Evolutionary conservation across 139 green algal species (phyloP).

Genomic region (Micractinium sp.): DNA sequence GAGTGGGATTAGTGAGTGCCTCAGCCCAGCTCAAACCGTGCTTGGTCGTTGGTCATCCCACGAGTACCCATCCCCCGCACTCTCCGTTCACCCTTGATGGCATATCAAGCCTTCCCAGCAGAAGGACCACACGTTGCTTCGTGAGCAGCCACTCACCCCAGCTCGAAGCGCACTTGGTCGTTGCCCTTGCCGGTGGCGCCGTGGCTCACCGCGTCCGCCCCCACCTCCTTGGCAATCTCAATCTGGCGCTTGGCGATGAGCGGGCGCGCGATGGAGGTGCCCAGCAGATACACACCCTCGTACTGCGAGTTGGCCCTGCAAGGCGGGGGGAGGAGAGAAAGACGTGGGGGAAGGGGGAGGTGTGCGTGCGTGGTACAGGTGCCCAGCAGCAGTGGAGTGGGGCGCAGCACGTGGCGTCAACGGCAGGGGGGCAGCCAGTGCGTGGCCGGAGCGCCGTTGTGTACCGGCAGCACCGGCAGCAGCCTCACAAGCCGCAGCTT

Average conservation of each 20-base stretch:
- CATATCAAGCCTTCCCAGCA: too few relatives aligned
- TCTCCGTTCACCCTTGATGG: too few relatives aligned
- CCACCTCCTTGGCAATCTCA: conserved; percentile 92
- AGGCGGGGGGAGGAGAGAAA: neutral
- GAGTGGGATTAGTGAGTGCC: too few relatives aligned
- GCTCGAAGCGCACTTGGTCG: conserved; percentile 95
- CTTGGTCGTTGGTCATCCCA: neutral
- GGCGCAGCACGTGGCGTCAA: too few relatives aligned
- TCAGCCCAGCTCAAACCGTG: neutral
- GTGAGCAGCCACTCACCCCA: conserved; percentile 68
- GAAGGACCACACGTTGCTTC: too few relatives aligned
- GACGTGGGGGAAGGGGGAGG: neutral
- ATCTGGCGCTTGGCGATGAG: conserved; percentile 99
- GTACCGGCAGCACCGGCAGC: too few relatives aligned
- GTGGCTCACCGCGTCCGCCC: conserved; percentile 97
- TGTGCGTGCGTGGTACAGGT: neutral
- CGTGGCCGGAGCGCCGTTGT: too few relatives aligned
- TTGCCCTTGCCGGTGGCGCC: conserved; percentile 99
- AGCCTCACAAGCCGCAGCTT: too few relatives aligned
- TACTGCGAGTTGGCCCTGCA: conserved; percentile 95
- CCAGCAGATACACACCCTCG: conserved; percentile 98
- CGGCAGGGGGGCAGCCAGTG: too few relatives aligned
- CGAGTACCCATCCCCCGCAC: too few relatives aligned
- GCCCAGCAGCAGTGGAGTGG: neutral
- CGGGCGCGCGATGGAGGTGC: conserved; percentile 97